Evolutionary conservation across 176 grass and related monocot genomes (phyloP), one percentile per base, ranked within the genome.

Genomic region (Canna indica): DNA sequence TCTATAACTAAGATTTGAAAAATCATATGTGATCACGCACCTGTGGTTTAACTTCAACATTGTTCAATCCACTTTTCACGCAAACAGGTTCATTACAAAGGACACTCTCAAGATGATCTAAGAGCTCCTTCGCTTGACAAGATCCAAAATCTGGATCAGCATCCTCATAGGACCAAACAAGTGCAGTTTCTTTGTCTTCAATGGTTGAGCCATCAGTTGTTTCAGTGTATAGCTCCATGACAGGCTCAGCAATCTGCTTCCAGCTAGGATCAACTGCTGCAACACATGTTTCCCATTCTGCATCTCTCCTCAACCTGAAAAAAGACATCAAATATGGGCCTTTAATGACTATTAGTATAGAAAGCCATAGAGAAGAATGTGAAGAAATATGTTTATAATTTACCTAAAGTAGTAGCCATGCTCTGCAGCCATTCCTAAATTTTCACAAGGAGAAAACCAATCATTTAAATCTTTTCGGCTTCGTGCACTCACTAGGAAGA

Each of bases 21-120:
- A n/a, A n/a, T n/a, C n/a, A n/a, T n/a, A 36, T 2, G 8, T 27
- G 45, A 16, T 32, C 28, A 78, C 42, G 35, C 68, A 91, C 92
- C 92, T 96, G 92, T 47, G 92, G 92, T 76, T 96, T 96, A 73
- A 96, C 92, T 81, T 96, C 92, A 3, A 96, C 83, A 76, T 76
- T 81, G 73, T 84, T 88, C 42, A 70, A 25, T 3, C 86, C 88
- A 62, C 84, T 87, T 79, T 96, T 91, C 44, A 96, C 92, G 0
- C 85, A 91, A 1, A 96, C 92, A 0, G 92, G 92, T 71, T 96
- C 88, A 17, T 96, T 96, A 0, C 83, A 59, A 7, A 96, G 85
- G 39, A 96, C 92, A 14, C 88, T 88, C 70, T 96, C 88, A 20
- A 96, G 82, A 80, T 96, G 92, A 31, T 84, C 85, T 31, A 86